phyloP scores from a whole-genome alignment of 2,329 filamentous ascomycete genomes.

The Arthrobotrys iridis region DNA sequence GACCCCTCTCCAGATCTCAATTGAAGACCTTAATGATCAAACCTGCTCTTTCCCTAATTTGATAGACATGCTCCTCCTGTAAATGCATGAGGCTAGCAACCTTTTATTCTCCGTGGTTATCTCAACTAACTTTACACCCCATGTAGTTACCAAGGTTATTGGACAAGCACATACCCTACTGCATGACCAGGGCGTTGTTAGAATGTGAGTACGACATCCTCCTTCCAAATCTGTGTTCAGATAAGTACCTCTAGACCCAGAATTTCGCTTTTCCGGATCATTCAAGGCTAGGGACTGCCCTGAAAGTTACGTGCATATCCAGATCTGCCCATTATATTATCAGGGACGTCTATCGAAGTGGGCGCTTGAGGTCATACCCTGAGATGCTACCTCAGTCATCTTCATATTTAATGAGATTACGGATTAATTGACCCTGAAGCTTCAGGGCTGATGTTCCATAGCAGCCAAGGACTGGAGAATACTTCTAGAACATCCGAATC shows the following conservation, averaged over 20 bases:
- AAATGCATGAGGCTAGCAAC: not conserved
- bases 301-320: not conserved
- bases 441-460: not conserved
- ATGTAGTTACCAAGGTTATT: conserved; percentile 67
- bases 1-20: conserved; percentile 6
- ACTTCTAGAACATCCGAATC: conserved; percentile 2
- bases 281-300: not conserved
- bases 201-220: conserved; percentile 60
- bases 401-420: not conserved
- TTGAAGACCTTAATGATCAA: conserved; percentile 7
- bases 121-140: conserved; percentile 1
- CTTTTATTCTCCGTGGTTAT: conserved; percentile 32
- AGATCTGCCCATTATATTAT: not conserved
- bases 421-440: conserved; percentile 17
- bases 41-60: conserved; percentile 9
- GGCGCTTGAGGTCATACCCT: not conserved
- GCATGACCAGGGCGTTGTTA: conserved; percentile 77
- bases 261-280: not conserved
- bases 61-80: not conserved
- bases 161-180: conserved; percentile 85
- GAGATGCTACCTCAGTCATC: not conserved
- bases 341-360: not conserved
- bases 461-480: not conserved
- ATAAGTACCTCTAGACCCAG: not conserved
- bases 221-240: conserved; percentile 20